Evolutionary conservation across 2,329 filamentous ascomycete genomes (phyloP), one percentile per base, ranked within the genome.

Genomic region (Aquanectria penicillioides): DNA sequence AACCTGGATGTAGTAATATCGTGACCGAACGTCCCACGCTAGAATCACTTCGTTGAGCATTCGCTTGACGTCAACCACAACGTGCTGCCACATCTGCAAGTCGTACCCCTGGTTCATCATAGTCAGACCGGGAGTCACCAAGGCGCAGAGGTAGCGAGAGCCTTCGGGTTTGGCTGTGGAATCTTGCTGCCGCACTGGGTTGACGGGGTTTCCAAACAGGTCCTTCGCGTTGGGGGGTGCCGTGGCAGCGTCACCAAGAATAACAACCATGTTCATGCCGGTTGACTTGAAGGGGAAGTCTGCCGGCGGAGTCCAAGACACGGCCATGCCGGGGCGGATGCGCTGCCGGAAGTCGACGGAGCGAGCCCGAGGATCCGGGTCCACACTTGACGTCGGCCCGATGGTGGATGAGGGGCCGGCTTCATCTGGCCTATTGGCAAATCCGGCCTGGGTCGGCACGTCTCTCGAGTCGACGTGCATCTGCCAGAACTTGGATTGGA

Each of bases 11-110:
- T 80, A 77, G 61, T 79, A 81, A 49, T 79, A 81, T 51, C 80
- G 68, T n/a, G 78, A 78, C 7, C 63, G 74, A 3, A 67, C 52
- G 63, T 81, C 79, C 61, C 80, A 81, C 62, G 81, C 77, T 9
- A 81, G 58, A 25, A 79, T 56, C 4, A 81, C 73, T 66, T 81
- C 79, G 0, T 57, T 64, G 31, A 75, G 70, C 77, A 82, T 81
- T 58, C 65, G 44, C 1, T 72, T 68, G 5, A 74, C 63, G 15
- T 62, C 57, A 2, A 79, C 64, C 3, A 76, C 68, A 18, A 73
- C 57, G 51, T 80, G 78, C 25, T 68, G 69, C 77, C 77, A 79
- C 15, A 80, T 25, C 49, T 72, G 69, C 9, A 82, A 50, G 37
- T 78, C 77, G 49, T 77, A 82, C 4, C 77, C 69, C 8, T 73